Conservation (phyloP, 129 eudicot genomes). For the Arctium minus region DNA sequence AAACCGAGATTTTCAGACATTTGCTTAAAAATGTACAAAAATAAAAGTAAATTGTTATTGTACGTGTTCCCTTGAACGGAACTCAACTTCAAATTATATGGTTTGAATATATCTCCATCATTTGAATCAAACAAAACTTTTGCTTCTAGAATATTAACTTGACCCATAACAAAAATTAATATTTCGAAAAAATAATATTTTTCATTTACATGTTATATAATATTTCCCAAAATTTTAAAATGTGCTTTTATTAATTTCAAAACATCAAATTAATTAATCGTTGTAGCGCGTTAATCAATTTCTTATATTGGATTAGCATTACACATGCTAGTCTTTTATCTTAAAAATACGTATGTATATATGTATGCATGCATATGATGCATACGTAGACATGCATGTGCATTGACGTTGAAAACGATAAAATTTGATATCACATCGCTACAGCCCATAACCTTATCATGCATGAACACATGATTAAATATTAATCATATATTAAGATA, state of each 20-base stretch:
- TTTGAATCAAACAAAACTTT: no score
- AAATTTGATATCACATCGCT: not conserved
- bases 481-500: not conserved
- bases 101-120: no score
- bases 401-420: not conserved
- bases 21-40: no score
- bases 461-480: constrained; percentile 4
- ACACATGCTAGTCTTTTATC: constrained; percentile 20
- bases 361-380: not conserved
- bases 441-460: constrained; percentile 2
- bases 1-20: no score
- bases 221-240: no score
- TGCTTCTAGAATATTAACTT: no score
- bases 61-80: no score
- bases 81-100: no score
- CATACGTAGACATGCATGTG: not conserved
- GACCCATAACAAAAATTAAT: no score
- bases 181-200: no score
- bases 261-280: not conserved
- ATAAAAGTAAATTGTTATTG: no score
- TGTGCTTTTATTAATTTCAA: not conserved
- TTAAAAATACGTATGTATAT: not conserved
- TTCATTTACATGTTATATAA: no score
- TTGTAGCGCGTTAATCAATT: not conserved
- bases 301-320: constrained; percentile 23